Evolutionary conservation across 2,329 filamentous ascomycete species (phyloP).

Genomic region (Fusarium heterosporum): DNA sequence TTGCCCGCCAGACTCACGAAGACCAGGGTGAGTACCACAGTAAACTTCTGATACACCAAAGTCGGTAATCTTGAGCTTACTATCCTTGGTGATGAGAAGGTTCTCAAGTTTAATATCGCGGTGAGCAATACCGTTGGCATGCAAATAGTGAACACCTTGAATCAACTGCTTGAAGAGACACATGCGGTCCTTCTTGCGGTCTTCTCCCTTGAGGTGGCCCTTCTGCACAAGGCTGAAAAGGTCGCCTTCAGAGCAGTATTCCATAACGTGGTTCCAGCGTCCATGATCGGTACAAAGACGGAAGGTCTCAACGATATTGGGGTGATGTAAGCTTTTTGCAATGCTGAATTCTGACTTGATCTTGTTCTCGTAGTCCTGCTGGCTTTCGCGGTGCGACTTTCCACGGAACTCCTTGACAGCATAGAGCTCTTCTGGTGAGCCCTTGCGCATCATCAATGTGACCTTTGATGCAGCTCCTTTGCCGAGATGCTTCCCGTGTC

Average conservation of each 20-base stretch:
- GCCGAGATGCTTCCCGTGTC: constrained; percentile 79
- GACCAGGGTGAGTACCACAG: constrained; percentile 81
- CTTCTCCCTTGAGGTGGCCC: constrained; percentile 72
- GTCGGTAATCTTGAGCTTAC: constrained; percentile 90
- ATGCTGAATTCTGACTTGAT: constrained; percentile 93
- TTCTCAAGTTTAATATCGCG: constrained; percentile 94
- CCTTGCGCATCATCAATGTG: constrained; percentile 80
- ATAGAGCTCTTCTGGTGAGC: constrained; percentile 72
- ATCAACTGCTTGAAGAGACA: constrained; percentile 93
- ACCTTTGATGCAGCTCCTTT: constrained; percentile 87
- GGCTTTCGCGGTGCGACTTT: constrained; percentile 75
- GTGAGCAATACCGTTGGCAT: constrained; percentile 86
- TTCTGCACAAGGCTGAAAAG: constrained; percentile 80
- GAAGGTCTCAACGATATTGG: constrained; percentile 86
- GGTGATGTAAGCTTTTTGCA: constrained; percentile 84
- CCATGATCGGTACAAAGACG: constrained; percentile 79
- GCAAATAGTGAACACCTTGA: constrained; percentile 84
- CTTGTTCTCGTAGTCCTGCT: constrained; percentile 84
- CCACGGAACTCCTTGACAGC: constrained; percentile 90
- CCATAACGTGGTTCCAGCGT: constrained; percentile 93
- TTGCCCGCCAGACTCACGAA: constrained; percentile 77
- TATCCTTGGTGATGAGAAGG: constrained; percentile 79
- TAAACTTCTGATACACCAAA: constrained; percentile 93
- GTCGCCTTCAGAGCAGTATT: constrained; percentile 87
- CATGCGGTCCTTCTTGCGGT: constrained; percentile 75